Evolutionary conservation across 2,329 filamentous ascomycete genomes (phyloP).

Genomic region (Thermothelomyces thermophilus): DNA sequence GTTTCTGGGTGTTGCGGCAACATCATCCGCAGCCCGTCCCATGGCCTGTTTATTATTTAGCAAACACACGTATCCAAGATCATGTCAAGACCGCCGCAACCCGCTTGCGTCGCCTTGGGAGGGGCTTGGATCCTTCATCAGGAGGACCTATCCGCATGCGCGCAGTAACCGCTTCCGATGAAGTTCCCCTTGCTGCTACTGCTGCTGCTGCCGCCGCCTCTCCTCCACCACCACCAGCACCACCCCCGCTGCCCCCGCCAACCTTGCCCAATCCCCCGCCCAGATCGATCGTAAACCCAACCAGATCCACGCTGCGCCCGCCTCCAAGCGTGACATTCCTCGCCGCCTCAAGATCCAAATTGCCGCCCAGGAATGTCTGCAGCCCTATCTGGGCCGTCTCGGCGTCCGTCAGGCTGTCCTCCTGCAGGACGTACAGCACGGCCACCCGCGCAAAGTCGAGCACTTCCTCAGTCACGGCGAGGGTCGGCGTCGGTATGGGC

Average conservation of each 20-base stretch:
- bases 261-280: slow-evolving; percentile 18
- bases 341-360: slow-evolving; percentile 27
- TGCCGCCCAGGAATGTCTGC: slow-evolving; percentile 47
- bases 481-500: slow-evolving; percentile 37
- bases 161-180: no score
- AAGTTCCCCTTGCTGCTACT: not conserved
- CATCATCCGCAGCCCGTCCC: no score
- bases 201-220: no score
- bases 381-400: slow-evolving; percentile 48
- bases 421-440: slow-evolving; percentile 56
- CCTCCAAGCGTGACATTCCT: slow-evolving; percentile 32
- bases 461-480: slow-evolving; percentile 47
- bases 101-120: not conserved
- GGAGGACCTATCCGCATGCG: not conserved
- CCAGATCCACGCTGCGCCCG: slow-evolving; percentile 43
- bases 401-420: slow-evolving; percentile 44
- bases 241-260: slow-evolving; percentile 10
- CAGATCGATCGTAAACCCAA: slow-evolving; percentile 39
- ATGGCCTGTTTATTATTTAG: no score
- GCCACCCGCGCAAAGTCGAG: slow-evolving; percentile 59
- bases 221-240: no score
- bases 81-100: not conserved
- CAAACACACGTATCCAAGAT: not conserved
- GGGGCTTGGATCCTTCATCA: no score
- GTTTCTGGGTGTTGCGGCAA: no score